phyloP scores from a whole-genome alignment of 176 grass and related monocot species.

The Bothriochloa decipiens region DNA sequence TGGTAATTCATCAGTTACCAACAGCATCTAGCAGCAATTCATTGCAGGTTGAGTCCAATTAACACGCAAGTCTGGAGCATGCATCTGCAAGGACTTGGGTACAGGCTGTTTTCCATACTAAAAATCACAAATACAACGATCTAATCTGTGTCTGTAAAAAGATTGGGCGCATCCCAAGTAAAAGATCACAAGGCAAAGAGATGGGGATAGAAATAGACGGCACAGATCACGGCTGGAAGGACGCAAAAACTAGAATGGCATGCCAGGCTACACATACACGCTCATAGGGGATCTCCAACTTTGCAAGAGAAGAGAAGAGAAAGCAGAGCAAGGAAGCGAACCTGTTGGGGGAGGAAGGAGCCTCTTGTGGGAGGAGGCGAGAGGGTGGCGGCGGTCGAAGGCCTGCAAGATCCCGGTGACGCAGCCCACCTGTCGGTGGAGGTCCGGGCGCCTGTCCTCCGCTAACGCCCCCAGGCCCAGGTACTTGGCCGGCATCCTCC shows the following conservation, averaged over 20 bases:
- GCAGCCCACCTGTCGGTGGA: slow-evolving; percentile 80
- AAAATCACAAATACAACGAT: slow-evolving; percentile 12
- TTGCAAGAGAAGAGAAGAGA: neutral
- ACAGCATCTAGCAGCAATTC: slow-evolving; percentile 33
- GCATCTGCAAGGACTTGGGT: slow-evolving; percentile 6
- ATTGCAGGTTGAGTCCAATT: slow-evolving; percentile 13
- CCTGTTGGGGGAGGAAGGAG: slow-evolving; percentile 42
- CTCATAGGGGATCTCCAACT: neutral
- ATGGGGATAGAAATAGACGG: neutral
- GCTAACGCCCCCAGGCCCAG: slow-evolving; percentile 47
- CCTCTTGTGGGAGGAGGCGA: slow-evolving; percentile 45
- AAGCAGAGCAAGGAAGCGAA: slow-evolving; percentile 25
- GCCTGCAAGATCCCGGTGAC: slow-evolving; percentile 90
- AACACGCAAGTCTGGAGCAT: slow-evolving; percentile 11
- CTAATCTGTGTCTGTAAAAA: slow-evolving; percentile 4
- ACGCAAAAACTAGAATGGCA: neutral
- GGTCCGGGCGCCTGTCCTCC: slow-evolving; percentile 70
- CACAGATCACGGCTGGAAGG: slow-evolving; percentile 13
- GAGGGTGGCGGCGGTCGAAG: slow-evolving; percentile 77
- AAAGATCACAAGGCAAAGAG: neutral
- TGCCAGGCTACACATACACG: too few relatives aligned
- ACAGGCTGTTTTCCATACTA: neutral
- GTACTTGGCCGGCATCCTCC: slow-evolving; percentile 83
- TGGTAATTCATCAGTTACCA: neutral
- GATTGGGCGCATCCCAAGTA: neutral